These are phyloP conservation scores for Ogataea paradorogensis DNA, from an alignment of 805 yeast species.

Conservation along the genomic window DNA sequence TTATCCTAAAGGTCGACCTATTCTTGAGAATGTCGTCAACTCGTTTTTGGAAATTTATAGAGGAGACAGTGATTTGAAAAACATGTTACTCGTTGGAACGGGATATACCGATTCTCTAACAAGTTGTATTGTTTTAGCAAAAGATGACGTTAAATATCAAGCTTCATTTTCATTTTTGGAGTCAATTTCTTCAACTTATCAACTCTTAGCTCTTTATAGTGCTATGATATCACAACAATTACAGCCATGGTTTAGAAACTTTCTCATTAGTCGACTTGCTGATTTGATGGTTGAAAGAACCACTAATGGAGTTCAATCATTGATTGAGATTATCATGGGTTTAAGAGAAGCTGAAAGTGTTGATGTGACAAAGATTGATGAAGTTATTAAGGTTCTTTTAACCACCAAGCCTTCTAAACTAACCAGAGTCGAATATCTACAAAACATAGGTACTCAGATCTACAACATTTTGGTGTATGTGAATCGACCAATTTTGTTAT, in stretches of 20 bases:
- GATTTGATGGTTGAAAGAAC: constrained; percentile 50
- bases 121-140: constrained; percentile 41
- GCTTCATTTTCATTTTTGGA: constrained; percentile 34
- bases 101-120: constrained; percentile 62
- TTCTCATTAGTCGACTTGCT: constrained; percentile 50
- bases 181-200: constrained; percentile 58
- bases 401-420: constrained; percentile 55
- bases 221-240: constrained; percentile 50
- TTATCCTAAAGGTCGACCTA: constrained; percentile 12
- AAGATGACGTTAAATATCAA: constrained; percentile 2
- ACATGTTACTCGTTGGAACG: constrained; percentile 58
- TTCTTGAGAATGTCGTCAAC: constrained; percentile 27
- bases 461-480: constrained; percentile 55
- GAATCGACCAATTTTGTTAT: constrained; percentile 58
- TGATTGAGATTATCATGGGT: constrained; percentile 77
- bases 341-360: constrained; percentile 70
- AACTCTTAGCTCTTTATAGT: constrained; percentile 59
- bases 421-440: constrained; percentile 49
- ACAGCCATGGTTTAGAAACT: constrained; percentile 43
- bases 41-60: constrained; percentile 36
- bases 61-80: constrained; percentile 47
- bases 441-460: constrained; percentile 60
- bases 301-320: constrained; percentile 60
- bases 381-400: constrained; percentile 63
- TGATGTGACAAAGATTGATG: constrained; percentile 60